Percentiles rank a stretch among this genome's conserved stretches.
These are phyloP conservation scores for Strombidium stylifer DNA, from an alignment of 73 alveolate species.

Conservation along the genomic window DNA sequence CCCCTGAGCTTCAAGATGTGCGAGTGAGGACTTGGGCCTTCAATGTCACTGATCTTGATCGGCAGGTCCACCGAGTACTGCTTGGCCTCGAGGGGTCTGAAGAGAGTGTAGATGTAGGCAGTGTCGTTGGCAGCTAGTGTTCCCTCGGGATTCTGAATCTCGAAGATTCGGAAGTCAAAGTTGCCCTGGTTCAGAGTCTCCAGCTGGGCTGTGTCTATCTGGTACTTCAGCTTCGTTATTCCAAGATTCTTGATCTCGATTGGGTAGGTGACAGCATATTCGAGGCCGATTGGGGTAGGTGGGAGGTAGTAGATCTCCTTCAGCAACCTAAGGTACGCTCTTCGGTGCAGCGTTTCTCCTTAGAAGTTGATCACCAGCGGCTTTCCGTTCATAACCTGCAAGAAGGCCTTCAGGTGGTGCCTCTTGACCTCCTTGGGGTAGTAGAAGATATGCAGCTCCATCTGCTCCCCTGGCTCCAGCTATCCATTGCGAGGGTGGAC, in stretches of 20 bases:
- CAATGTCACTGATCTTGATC: slow-evolving; percentile 88
- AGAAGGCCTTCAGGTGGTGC: slow-evolving; percentile 86
- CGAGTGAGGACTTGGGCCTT: slow-evolving; percentile 44
- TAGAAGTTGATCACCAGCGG: slow-evolving; percentile 90
- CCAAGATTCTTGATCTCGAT: slow-evolving; percentile 96
- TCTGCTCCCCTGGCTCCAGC: slow-evolving; percentile 83
- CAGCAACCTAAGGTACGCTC: slow-evolving; percentile 86
- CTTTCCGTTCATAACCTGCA: slow-evolving; percentile 95
- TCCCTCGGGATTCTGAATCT: slow-evolving; percentile 94
- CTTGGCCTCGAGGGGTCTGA: slow-evolving; percentile 95
- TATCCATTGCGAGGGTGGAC: slow-evolving; percentile 93
- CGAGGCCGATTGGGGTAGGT: slow-evolving; percentile 96
- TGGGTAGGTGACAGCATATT: slow-evolving; percentile 95
- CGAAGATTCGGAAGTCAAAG: slow-evolving; percentile 89
- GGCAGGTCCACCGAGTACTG: slow-evolving; percentile 83
- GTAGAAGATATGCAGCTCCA: slow-evolving; percentile 77
- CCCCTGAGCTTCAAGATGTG: slow-evolving; percentile 51
- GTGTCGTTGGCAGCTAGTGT: slow-evolving; percentile 89
- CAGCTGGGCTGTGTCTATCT: slow-evolving; percentile 76
- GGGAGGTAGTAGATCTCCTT: slow-evolving; percentile 85
- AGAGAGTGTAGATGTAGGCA: slow-evolving; percentile 82
- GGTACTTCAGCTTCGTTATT: slow-evolving; percentile 87
- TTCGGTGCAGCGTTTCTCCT: slow-evolving; percentile 94
- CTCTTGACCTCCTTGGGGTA: slow-evolving; percentile 69
- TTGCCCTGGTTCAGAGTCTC: slow-evolving; percentile 74